Percentiles rank a stretch among this genome's conserved stretches.
These are phyloP conservation scores for Cairneyella variabilis DNA, from an alignment of 495 filamentous ascomycete genomes.

Conservation along the genomic window DNA sequence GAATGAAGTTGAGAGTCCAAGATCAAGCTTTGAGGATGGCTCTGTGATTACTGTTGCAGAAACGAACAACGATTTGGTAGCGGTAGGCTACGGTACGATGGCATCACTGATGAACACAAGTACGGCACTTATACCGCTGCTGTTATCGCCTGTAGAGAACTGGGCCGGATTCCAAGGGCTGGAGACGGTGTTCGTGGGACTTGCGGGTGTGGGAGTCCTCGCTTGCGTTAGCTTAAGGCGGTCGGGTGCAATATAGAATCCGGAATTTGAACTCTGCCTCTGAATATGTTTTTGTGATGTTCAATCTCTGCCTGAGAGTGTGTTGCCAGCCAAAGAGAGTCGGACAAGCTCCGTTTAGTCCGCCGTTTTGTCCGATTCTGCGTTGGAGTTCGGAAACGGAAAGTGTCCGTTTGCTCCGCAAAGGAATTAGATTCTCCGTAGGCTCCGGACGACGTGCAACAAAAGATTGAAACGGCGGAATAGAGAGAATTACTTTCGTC, in stretches of 20 bases:
- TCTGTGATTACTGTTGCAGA: background rate
- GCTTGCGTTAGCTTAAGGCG: background rate
- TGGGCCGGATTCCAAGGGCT: background rate
- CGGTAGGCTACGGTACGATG: conserved; percentile 4
- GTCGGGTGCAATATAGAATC: background rate
- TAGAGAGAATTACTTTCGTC: too few relatives aligned
- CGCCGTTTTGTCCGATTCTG: too few relatives aligned
- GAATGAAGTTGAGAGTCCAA: background rate
- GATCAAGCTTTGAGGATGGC: background rate
- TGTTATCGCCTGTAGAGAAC: background rate
- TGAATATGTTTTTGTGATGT: too few relatives aligned
- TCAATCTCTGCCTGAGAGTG: too few relatives aligned
- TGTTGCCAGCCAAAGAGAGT: too few relatives aligned
- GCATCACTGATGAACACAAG: background rate
- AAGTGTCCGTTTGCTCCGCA: too few relatives aligned
- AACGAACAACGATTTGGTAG: background rate
- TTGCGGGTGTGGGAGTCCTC: background rate
- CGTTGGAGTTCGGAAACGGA: too few relatives aligned
- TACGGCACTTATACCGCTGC: background rate
- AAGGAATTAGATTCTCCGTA: too few relatives aligned
- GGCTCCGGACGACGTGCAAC: too few relatives aligned
- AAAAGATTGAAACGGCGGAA: too few relatives aligned
- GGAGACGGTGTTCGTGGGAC: conserved; percentile 6
- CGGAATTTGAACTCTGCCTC: background rate
- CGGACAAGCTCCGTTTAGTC: too few relatives aligned